These are phyloP conservation scores for Penicillium sp. DNA, from an alignment of 2,329 filamentous ascomycete species.

Conservation along the genomic window DNA sequence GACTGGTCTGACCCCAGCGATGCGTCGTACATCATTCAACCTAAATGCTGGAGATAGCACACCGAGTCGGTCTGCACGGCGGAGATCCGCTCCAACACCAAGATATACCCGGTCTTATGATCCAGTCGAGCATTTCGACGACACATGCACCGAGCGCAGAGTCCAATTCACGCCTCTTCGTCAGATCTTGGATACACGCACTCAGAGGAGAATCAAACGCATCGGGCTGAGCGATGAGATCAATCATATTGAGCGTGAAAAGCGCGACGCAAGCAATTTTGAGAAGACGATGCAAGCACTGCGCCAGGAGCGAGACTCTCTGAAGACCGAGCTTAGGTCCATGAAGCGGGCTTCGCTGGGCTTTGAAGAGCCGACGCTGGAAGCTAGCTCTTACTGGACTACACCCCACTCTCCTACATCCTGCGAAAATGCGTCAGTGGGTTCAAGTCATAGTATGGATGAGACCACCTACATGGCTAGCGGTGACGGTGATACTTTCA, in stretches of 20 bases:
- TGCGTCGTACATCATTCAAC: constrained; percentile 42
- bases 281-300: constrained; percentile 28
- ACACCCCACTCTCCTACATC: constrained; percentile 20
- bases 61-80: constrained; percentile 29
- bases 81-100: constrained; percentile 38
- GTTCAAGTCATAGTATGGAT: constrained; percentile 5
- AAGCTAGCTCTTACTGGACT: constrained; percentile 21
- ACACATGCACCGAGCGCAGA: constrained; percentile 29
- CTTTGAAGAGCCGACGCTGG: constrained; percentile 7
- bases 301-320: constrained; percentile 28
- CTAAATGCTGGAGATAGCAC: constrained; percentile 27
- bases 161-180: constrained; percentile 49
- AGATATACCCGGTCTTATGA: constrained; percentile 24
- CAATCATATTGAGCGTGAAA: constrained; percentile 45
- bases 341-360: constrained; percentile 15
- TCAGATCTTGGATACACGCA: constrained; percentile 45
- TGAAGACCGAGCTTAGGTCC: constrained; percentile 29
- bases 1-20: constrained; percentile 49
- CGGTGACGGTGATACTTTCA: constrained; percentile 28
- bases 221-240: constrained; percentile 50
- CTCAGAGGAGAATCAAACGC: constrained; percentile 46
- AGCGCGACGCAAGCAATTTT: constrained; percentile 29
- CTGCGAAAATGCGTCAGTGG: constrained; percentile 22
- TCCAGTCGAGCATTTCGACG: constrained; percentile 19
- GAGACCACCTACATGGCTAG: not conserved